These are phyloP conservation scores for Artemisia argyi DNA, from an alignment of 129 eudicot genomes.

Conservation along the genomic window DNA sequence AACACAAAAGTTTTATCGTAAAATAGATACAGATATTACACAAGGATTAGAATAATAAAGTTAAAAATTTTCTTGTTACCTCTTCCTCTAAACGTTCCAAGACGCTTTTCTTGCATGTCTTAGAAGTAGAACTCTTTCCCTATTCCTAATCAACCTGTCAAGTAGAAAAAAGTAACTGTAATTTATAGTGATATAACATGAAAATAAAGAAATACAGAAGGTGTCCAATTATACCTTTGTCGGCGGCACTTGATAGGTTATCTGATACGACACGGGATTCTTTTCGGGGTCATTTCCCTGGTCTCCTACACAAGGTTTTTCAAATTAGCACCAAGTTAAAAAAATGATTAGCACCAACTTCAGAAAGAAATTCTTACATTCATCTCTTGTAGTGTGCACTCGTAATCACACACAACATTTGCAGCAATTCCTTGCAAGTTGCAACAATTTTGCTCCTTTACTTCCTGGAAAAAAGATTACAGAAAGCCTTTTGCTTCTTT, in stretches of 20 bases:
- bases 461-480: no score
- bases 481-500: no score
- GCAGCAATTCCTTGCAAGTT: slow-evolving; percentile 99
- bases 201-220: no score
- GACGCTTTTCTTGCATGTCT: slow-evolving; percentile 41
- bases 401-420: slow-evolving; percentile 90
- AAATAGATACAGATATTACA: slow-evolving; percentile 5
- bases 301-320: slow-evolving; percentile 48
- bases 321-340: slow-evolving; percentile 16
- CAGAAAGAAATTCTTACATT: slow-evolving; percentile 38
- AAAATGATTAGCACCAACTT: no score
- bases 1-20: neutral
- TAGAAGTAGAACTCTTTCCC: slow-evolving; percentile 50
- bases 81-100: slow-evolving; percentile 44
- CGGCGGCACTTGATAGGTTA: no score
- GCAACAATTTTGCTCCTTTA: no score
- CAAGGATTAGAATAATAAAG: neutral
- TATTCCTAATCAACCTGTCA: slow-evolving; percentile 78
- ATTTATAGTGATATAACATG: neutral
- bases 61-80: slow-evolving; percentile 40
- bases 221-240: no score
- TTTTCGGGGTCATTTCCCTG: no score
- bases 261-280: no score
- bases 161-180: slow-evolving; percentile 14
- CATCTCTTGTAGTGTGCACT: slow-evolving; percentile 84